These are phyloP conservation scores for Hsuehochloa calcarea DNA, from an alignment of 176 grass and related monocot species.

Conservation along the genomic window DNA sequence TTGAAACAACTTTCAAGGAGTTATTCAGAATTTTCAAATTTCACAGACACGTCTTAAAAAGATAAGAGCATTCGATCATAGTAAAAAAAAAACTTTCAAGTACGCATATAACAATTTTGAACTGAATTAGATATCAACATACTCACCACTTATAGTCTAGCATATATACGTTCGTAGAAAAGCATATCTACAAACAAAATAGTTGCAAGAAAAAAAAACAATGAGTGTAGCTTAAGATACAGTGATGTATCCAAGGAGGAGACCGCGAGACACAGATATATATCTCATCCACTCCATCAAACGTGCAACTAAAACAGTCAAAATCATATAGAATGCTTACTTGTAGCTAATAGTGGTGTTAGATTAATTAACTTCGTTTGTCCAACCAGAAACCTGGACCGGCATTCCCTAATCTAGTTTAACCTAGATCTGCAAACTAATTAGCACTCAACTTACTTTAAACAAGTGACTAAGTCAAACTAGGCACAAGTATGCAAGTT, in stretches of 20 bases:
- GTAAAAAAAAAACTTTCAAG: background rate
- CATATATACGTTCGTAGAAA: background rate
- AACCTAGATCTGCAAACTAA: background rate
- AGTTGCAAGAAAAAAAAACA: background rate
- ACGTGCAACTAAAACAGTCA: slow-evolving; percentile 39
- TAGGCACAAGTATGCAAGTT: slow-evolving; percentile 29
- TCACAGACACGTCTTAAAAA: background rate
- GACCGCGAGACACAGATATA: background rate
- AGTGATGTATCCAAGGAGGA: background rate
- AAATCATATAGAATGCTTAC: slow-evolving; percentile 28
- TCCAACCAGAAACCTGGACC: slow-evolving; percentile 20
- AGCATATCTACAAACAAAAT: background rate
- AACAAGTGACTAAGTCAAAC: slow-evolving; percentile 23
- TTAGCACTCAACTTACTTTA: slow-evolving; percentile 27
- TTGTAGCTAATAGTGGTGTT: background rate
- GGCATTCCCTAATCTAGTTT: slow-evolving; percentile 20
- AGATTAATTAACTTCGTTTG: background rate
- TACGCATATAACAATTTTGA: background rate
- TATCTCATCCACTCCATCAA: slow-evolving; percentile 45
- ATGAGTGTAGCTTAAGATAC: slow-evolving; percentile 26
- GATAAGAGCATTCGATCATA: background rate
- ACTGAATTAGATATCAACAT: background rate
- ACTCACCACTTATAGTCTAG: background rate
- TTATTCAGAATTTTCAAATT: background rate
- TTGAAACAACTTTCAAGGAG: background rate